Evolutionary conservation across 140 eudicot genomes (phyloP), one percentile per base, ranked within the genome.

Genomic region (Erigeron philadelphicus): DNA sequence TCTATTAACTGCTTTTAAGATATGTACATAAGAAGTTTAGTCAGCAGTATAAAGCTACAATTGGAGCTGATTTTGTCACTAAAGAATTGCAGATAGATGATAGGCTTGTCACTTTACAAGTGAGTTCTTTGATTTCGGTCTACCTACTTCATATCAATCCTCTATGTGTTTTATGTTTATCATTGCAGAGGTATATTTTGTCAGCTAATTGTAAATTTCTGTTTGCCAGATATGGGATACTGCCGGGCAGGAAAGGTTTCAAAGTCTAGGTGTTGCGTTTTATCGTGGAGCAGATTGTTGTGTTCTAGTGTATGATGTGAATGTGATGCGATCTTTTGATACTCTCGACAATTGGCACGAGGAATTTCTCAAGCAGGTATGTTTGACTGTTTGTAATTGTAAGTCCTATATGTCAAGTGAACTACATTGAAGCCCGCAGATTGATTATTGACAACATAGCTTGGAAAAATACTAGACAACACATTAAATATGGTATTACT

Each of bases 271-370:
- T 25, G 97, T 91, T 75, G 97, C 96, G 8, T 91, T 91, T 84
- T 91, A 91, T 72, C 86, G 96, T 80, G 97, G 97, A 31, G 97
- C 97, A 53, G 97, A 91, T 86, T 91, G 96, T 66, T 91, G 97
- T 81, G 95, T 88, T 70, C 72, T 91, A 62, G 97, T 88, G 5
- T 91, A 91, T 53, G 97, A 91, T 74, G 97, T 91, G 17, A 91
- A 91, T 35, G 97, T 91, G 18, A 88, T 84, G 96, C 79, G 88
- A 65, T 91, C 97, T 7, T 91, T 91, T 43, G 97, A 91, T 75
- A 80, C 88, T 13, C 96, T 91, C 68, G 95, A 88, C 74, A 91
- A 79, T 66, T 88, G 96, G 96, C 97, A 91, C 68, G 97, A 82
- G 76, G 97, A 91, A 74, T 91, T 91, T 74, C 89, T 91, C 68